Evolutionary conservation across 176 grass and related monocot genomes (phyloP).

Genomic region (Rhynchospora tenuis): DNA sequence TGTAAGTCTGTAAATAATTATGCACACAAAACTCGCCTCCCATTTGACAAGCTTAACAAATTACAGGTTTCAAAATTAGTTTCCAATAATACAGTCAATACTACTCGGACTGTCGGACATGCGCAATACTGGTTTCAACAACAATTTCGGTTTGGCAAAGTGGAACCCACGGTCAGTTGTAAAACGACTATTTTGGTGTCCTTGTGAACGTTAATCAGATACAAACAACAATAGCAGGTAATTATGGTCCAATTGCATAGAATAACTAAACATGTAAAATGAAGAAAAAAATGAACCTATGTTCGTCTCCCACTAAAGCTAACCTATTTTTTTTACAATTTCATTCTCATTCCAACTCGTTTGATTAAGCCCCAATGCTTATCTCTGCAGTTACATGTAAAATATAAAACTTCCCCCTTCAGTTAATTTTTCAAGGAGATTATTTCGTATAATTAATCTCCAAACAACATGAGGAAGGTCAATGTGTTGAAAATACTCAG

Average conservation of each 20-base stretch:
- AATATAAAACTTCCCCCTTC: neutral
- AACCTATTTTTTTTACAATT: conserved; percentile 12
- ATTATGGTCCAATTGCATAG: neutral
- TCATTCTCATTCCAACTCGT: conserved; percentile 5
- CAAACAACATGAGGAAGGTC: neutral
- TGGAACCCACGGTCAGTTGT: neutral
- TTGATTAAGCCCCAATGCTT: neutral
- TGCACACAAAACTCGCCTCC: neutral
- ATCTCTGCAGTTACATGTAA: neutral
- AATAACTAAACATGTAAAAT: neutral
- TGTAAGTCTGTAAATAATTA: neutral
- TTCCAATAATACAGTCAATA: neutral
- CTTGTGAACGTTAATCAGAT: neutral
- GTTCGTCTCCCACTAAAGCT: neutral
- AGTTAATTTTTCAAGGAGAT: neutral
- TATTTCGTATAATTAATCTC: conserved; percentile 7
- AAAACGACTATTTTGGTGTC: neutral
- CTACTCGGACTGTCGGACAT: too few relatives aligned
- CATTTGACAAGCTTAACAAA: neutral
- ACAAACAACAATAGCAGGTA: neutral
- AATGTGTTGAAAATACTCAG: neutral
- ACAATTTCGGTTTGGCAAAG: neutral
- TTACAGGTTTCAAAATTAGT: neutral
- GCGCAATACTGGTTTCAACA: neutral
- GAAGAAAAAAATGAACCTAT: neutral